These are phyloP conservation scores for Drosera capensis DNA, from an alignment of 148 eudicot genomes.

Conservation along the genomic window DNA sequence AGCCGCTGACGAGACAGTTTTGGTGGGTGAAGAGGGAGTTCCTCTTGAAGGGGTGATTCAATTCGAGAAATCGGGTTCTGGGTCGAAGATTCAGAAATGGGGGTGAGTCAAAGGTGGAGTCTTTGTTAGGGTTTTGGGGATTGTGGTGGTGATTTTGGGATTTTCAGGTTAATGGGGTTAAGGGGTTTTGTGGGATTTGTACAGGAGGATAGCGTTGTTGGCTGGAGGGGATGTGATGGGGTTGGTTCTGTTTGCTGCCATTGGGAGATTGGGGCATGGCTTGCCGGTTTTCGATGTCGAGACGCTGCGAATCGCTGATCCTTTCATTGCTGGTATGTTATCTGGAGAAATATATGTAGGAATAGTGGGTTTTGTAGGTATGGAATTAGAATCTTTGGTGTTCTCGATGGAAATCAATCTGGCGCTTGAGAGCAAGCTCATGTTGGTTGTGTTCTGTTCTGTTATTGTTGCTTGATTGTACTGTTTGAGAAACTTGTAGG, in stretches of 20 bases:
- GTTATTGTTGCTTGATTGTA: no score
- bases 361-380: no score
- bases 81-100: slow-evolving; percentile 54
- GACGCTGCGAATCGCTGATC: slow-evolving; percentile 81
- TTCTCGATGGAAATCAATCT: not conserved
- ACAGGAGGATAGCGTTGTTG: slow-evolving; percentile 60
- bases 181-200: no score
- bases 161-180: no score
- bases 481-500: no score
- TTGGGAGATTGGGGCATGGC: slow-evolving; percentile 93
- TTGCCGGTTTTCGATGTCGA: slow-evolving; percentile 64
- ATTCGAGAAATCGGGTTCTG: slow-evolving; percentile 49
- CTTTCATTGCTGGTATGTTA: slow-evolving; percentile 88
- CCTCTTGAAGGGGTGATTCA: slow-evolving; percentile 95
- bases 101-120: no score
- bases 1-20: slow-evolving; percentile 12
- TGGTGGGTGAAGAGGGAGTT: slow-evolving; percentile 47
- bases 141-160: no score
- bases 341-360: no score
- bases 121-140: no score
- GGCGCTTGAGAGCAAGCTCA: no score
- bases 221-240: slow-evolving; percentile 93
- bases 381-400: not conserved
- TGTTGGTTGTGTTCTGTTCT: no score
- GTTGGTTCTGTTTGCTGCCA: slow-evolving; percentile 61